Conservation (phyloP, 345 rosid species). For the Turritis glabra region DNA sequence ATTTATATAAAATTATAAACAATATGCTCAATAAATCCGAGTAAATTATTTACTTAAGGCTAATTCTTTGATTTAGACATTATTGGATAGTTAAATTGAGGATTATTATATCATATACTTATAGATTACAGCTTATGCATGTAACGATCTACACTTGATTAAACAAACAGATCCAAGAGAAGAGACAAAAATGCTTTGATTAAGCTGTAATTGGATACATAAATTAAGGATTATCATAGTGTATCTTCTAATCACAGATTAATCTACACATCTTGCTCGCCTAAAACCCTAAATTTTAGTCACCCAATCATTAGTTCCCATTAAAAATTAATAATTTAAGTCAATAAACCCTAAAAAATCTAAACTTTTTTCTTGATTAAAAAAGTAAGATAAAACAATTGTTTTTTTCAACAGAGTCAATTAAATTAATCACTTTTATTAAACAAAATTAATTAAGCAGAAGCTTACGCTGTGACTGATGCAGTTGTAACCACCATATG, state of each 20-base stretch:
- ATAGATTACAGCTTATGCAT: no score
- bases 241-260: not conserved
- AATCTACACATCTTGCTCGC: not conserved
- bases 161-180: not conserved
- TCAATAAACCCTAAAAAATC: slow-evolving; percentile 5
- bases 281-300: not conserved
- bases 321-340: slow-evolving; percentile 23
- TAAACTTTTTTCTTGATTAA: not conserved
- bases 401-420: not conserved
- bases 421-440: not conserved
- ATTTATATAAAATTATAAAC: no score
- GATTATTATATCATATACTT: no score
- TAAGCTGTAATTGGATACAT: not conserved
- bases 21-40: no score
- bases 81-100: no score
- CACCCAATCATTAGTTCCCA: slow-evolving; percentile 1
- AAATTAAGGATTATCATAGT: not conserved
- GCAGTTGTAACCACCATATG: slow-evolving; percentile 48
- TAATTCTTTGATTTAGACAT: no score
- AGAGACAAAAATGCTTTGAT: not conserved
- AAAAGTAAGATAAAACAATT: no score
- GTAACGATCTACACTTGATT: not conserved
- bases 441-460: not conserved
- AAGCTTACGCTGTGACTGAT: slow-evolving; percentile 70
- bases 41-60: no score